A percentile compares a stretch with the other conserved stretches of the same genome.
phyloP scores from a whole-genome alignment of 805 yeast species.

The Monosporozyma unispora region DNA sequence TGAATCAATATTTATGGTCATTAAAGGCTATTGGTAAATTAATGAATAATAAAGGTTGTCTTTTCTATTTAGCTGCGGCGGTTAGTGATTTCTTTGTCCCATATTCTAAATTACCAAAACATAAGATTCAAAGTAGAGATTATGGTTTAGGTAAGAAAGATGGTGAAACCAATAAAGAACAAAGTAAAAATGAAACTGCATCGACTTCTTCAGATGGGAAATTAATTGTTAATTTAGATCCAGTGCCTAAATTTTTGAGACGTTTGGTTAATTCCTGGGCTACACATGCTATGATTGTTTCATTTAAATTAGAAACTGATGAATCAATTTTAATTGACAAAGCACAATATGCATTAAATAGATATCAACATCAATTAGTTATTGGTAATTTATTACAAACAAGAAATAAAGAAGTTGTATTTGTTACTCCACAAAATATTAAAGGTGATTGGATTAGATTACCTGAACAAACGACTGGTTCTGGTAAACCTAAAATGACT shows the following conservation, averaged over 20 bases:
- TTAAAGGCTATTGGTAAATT: constrained; percentile 55
- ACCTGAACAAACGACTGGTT: constrained; percentile 30
- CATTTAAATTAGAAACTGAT: constrained; percentile 93
- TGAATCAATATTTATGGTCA: constrained; percentile 86
- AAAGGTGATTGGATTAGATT: constrained; percentile 44
- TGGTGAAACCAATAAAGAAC: constrained; percentile 31
- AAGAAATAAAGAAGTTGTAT: constrained; percentile 78
- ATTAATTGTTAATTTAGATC: constrained; percentile 77
- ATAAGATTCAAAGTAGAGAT: constrained; percentile 82
- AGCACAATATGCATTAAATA: constrained; percentile 65
- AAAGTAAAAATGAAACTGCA: background rate
- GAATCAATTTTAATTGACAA: constrained; percentile 56
- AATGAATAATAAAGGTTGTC: constrained; percentile 50
- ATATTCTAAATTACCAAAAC: constrained; percentile 74
- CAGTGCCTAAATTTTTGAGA: constrained; percentile 89
- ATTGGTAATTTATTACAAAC: constrained; percentile 89
- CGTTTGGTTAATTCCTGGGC: constrained; percentile 92
- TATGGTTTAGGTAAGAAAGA: constrained; percentile 38
- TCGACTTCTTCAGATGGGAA: constrained; percentile 44
- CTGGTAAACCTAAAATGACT: constrained; percentile 18
- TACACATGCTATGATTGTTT: constrained; percentile 85
- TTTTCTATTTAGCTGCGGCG: constrained; percentile 92
- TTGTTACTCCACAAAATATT: constrained; percentile 40
- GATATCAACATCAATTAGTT: constrained; percentile 89
- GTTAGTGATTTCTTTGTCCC: constrained; percentile 96